Evolutionary conservation across 306 rosid species (phyloP).

Genomic region (Adenanthera pavonina): DNA sequence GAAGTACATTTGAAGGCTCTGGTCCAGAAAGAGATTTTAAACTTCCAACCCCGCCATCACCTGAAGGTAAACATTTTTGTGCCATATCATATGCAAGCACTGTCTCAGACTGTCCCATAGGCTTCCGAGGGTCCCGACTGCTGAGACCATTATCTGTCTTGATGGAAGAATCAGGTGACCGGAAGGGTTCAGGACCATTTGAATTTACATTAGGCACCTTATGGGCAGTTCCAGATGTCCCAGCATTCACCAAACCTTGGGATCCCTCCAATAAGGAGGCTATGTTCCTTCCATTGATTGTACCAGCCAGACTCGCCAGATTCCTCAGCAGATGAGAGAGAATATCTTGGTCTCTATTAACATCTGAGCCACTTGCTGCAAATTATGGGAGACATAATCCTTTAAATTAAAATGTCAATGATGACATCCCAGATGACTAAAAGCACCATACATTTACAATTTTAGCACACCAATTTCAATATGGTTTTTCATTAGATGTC

Average conservation of each 20-base stretch:
- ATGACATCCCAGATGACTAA: conserved; percentile 39
- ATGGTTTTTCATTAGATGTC: background rate
- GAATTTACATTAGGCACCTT: conserved; percentile 51
- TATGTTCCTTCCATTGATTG: conserved; percentile 58
- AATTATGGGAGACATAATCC: conserved; percentile 44
- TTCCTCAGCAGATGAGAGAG: conserved; percentile 66
- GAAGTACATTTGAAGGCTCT: conserved; percentile 35
- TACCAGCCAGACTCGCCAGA: conserved; percentile 63
- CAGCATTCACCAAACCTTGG: conserved; percentile 56
- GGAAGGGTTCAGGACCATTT: conserved; percentile 43
- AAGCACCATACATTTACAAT: conserved; percentile 1
- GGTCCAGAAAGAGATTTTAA: conserved; percentile 45
- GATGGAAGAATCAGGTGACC: conserved; percentile 51
- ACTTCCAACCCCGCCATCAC: conserved; percentile 41
- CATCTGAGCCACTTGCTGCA: conserved; percentile 72
- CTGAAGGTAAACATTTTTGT: conserved; percentile 47
- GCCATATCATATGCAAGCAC: conserved; percentile 42
- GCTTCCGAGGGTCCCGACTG: conserved; percentile 37
- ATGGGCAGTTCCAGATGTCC: conserved; percentile 46
- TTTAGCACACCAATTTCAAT: conserved; percentile 29
- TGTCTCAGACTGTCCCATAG: conserved; percentile 40
- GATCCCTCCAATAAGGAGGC: conserved; percentile 64
- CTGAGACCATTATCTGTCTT: conserved; percentile 41
- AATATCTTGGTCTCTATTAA: conserved; percentile 63
- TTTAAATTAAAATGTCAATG: conserved; percentile 42